phyloP scores from a whole-genome alignment of 371 early-diverging fungal species.

The Lichtheimia hyalospora region DNA sequence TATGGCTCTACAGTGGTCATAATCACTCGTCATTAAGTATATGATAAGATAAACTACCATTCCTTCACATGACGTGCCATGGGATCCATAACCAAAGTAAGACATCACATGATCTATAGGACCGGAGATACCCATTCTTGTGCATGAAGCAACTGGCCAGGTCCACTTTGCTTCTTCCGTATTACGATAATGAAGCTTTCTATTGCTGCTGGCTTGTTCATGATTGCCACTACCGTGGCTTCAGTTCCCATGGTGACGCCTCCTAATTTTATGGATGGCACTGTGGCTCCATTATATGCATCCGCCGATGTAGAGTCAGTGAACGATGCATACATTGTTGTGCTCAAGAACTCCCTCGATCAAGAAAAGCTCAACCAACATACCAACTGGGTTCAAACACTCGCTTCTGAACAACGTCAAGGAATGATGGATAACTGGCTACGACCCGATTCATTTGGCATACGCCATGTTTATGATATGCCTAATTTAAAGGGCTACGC shows the following conservation, averaged over 20 bases:
- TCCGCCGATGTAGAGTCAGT: slow-evolving; percentile 66
- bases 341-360: slow-evolving; percentile 66
- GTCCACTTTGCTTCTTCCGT: neutral
- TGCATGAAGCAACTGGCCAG: too few species aligned
- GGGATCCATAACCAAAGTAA: too few species aligned
- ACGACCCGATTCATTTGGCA: slow-evolving; percentile 31
- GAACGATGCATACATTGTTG: slow-evolving; percentile 82
- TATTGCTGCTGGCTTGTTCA: slow-evolving; percentile 17
- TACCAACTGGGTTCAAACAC: slow-evolving; percentile 34
- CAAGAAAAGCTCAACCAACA: slow-evolving; percentile 23
- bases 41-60: too few species aligned
- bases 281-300: slow-evolving; percentile 68
- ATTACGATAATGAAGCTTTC: slow-evolving; percentile 7
- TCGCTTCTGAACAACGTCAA: slow-evolving; percentile 18
- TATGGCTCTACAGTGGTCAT: too few species aligned
- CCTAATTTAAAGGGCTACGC: slow-evolving; percentile 79
- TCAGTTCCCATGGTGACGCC: slow-evolving; percentile 35
- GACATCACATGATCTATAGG: too few species aligned
- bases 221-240: slow-evolving; percentile 16
- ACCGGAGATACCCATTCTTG: too few species aligned
- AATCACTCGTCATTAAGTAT: too few species aligned
- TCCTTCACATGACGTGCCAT: too few species aligned
- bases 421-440: slow-evolving; percentile 16
- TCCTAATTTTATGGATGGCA: slow-evolving; percentile 27
- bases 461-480: slow-evolving; percentile 77